Evolutionary conservation across 192 early-diverging fungal species (phyloP).

Genomic region (Rhizoclosmatium sp.): DNA sequence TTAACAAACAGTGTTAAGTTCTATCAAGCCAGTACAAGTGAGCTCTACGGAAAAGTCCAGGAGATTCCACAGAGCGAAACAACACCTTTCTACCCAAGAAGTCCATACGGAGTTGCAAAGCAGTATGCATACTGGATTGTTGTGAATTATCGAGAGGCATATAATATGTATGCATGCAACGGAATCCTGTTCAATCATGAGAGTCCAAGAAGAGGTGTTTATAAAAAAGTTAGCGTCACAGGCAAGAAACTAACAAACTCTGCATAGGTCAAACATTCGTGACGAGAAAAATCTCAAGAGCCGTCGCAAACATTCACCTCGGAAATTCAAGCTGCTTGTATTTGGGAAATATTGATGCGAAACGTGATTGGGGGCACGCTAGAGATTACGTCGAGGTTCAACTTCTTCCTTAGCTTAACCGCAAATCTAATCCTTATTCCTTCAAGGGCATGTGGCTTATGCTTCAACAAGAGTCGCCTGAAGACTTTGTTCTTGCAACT

Average conservation of each 20-base stretch:
- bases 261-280: conserved; percentile 69
- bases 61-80: conserved; percentile 82
- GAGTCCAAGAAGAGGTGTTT: conserved; percentile 71
- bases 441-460: conserved; percentile 82
- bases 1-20: conserved; percentile 65
- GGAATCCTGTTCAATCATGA: conserved; percentile 83
- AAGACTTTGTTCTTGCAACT: conserved; percentile 81
- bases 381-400: conserved; percentile 69
- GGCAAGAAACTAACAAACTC: not conserved
- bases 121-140: conserved; percentile 85
- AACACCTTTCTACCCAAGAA: conserved; percentile 84
- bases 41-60: conserved; percentile 79
- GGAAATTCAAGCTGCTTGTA: conserved; percentile 74
- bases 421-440: not conserved
- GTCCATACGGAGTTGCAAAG: conserved; percentile 83
- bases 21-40: conserved; percentile 74
- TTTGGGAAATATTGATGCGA: conserved; percentile 80
- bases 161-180: conserved; percentile 81
- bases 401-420: not conserved
- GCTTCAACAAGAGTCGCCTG: conserved; percentile 76
- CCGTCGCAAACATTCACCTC: conserved; percentile 76
- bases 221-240: conserved; percentile 8
- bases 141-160: conserved; percentile 82
- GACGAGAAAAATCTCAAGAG: conserved; percentile 79
- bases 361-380: conserved; percentile 85